Conservation (phyloP, 495 filamentous ascomycete genomes). For the Trypethelium eluteriae region DNA sequence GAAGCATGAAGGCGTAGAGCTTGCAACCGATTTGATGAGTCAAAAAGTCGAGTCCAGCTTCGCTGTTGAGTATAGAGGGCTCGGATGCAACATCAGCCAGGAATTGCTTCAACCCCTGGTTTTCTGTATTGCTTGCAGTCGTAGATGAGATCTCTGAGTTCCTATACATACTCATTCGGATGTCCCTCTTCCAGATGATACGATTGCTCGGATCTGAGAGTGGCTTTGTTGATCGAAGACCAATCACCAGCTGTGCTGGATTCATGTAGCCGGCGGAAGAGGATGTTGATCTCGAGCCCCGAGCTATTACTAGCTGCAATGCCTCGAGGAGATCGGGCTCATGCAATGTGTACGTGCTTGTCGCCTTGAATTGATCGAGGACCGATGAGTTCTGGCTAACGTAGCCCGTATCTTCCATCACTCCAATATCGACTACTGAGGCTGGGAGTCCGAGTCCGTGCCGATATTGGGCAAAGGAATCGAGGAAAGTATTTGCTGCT, state of each 20-base stretch:
- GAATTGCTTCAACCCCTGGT: conserved; percentile 23
- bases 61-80: background rate
- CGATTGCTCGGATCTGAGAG: conserved; percentile 9
- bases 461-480: conserved; percentile 16
- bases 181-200: background rate
- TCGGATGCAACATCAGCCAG: conserved; percentile 19
- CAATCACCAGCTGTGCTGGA: conserved; percentile 20
- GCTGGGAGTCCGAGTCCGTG: conserved; percentile 14
- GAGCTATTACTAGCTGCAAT: conserved; percentile 16
- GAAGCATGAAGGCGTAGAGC: background rate
- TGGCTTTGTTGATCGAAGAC: conserved; percentile 12
- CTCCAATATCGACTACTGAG: conserved; percentile 13
- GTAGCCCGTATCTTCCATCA: conserved; percentile 18
- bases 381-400: background rate
- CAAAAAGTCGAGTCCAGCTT: background rate
- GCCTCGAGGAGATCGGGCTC: conserved; percentile 1
- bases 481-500: conserved; percentile 16
- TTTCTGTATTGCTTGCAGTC: conserved; percentile 7
- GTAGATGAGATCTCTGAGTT: background rate
- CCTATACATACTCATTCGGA: conserved; percentile 3
- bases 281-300: background rate
- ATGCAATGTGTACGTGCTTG: background rate
- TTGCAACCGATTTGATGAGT: conserved; percentile 2
- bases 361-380: background rate
- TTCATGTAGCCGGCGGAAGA: background rate